Percentiles rank a stretch among this genome's conserved stretches.
phyloP scores from a whole-genome alignment of 2,329 filamentous ascomycete species.

The Xylaria sp. region DNA sequence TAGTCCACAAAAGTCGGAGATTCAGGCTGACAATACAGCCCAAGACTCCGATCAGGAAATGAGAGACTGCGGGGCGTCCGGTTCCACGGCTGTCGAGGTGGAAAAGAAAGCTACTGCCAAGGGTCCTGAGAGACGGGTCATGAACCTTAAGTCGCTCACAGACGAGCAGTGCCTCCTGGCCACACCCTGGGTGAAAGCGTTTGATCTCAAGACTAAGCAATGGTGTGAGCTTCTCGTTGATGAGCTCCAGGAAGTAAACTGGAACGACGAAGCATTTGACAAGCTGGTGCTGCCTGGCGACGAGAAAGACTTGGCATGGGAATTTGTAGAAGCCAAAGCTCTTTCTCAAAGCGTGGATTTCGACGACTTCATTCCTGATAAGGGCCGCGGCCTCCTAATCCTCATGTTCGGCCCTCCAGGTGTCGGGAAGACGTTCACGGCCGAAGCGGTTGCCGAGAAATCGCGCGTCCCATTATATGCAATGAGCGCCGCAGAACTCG shows the following conservation, averaged over 20 bases:
- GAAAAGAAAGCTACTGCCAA: slow-evolving; percentile 24
- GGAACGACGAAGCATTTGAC: slow-evolving; percentile 53
- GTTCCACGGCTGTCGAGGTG: slow-evolving; percentile 27
- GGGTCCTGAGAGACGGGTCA: slow-evolving; percentile 35
- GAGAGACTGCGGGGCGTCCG: too few species aligned
- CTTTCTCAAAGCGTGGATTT: slow-evolving; percentile 42
- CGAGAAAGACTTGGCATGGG: slow-evolving; percentile 55
- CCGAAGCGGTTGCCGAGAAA: slow-evolving; percentile 54
- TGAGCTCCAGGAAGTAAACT: slow-evolving; percentile 47
- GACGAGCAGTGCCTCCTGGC: slow-evolving; percentile 53
- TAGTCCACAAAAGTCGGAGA: slow-evolving; percentile 12
- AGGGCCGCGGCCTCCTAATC: slow-evolving; percentile 52
- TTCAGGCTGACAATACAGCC: neutral
- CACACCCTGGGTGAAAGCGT: slow-evolving; percentile 53
- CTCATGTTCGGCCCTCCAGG: slow-evolving; percentile 54
- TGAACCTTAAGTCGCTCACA: slow-evolving; percentile 47
- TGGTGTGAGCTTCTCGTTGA: slow-evolving; percentile 48
- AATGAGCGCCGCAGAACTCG: slow-evolving; percentile 55
- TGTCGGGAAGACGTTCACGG: slow-evolving; percentile 55
- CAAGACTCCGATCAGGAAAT: slow-evolving; percentile 12
- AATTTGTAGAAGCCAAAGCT: slow-evolving; percentile 53
- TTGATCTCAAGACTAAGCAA: slow-evolving; percentile 53
- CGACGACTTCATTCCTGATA: slow-evolving; percentile 53
- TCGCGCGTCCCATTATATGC: slow-evolving; percentile 54
- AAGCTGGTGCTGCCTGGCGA: slow-evolving; percentile 52